Evolutionary conservation across 345 rosid genomes (phyloP), one percentile per base, ranked within the genome.

Genomic region (Aquilaria sinensis): DNA sequence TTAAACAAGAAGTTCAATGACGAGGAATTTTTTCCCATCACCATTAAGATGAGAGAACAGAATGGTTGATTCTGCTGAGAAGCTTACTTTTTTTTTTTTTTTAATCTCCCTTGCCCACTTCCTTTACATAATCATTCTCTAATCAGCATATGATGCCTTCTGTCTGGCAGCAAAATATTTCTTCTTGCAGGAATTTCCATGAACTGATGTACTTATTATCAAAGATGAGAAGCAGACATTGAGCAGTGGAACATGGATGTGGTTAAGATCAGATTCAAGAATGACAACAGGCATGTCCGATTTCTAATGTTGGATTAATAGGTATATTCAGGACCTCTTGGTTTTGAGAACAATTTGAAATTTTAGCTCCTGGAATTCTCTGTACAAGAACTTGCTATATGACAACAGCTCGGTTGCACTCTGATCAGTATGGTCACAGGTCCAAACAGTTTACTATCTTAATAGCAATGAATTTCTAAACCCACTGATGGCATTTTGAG

Each of bases 361-460:
- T 37, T 23, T 23, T 37, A 37, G 43, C 43, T 4, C 8, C 8
- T 37, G 43, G 43, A 37, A 37, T 37, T 37, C 43, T 37, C 50
- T 53, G 37, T 63, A 23, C 30, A 63, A 58, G 58, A 43, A 37
- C 45, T 29, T 63, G 15, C 14, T 45, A 41, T n/a, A 53, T 33
- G 33, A 29, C 54, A 51, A 63, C 53, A 37, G 34, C 29, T 16
- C 51, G 34, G 12, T 53, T 45, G 31, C 53, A 45, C 34, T 15
- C 46, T 10, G 52, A 23, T 5, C 10, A 60, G 2, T 1, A 47
- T 23, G 7, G 16, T 45, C 31, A n/a, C 59, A n/a, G 30, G 41
- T 45, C 41, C 34, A 29, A 45, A 31, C 14, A 9, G 15, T 37
- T 37, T 37, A 37, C 5, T 37, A 9, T 37, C 7, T 37, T 2